Evolutionary conservation across 2,329 filamentous ascomycete genomes (phyloP).

Genomic region (Thyridium curvatum): DNA sequence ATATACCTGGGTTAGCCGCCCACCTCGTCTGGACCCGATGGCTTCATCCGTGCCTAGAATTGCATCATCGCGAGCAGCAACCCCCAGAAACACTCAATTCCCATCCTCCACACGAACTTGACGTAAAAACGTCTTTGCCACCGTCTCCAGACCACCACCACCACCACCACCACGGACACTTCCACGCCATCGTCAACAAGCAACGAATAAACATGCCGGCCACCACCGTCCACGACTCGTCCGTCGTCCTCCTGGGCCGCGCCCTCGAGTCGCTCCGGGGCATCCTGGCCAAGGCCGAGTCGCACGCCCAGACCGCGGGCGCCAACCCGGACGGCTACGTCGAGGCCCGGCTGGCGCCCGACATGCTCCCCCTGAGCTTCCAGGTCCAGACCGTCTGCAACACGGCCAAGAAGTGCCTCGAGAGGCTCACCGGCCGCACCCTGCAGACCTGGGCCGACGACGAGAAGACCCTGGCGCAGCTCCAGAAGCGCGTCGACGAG

Average conservation of each 20-base stretch:
- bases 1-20: no score
- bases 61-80: no score
- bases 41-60: no score
- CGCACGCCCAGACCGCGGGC: constrained; percentile 18
- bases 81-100: no score
- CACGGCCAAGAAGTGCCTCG: constrained; percentile 18
- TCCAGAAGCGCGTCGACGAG: constrained; percentile 19
- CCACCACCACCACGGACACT: no score
- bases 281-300: constrained; percentile 22
- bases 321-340: constrained; percentile 15
- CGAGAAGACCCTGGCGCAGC: constrained; percentile 23
- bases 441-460: constrained; percentile 16
- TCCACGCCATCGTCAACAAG: constrained; percentile 5
- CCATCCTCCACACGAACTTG: no score
- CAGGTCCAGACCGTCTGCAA: constrained; percentile 25
- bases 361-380: constrained; percentile 28
- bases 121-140: no score
- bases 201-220: constrained; percentile 16
- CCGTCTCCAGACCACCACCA: no score
- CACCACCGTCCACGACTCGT: constrained; percentile 20
- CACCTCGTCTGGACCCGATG: no score
- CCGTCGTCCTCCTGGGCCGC: constrained; percentile 16
- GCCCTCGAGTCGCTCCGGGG: constrained; percentile 16
- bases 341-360: constrained; percentile 17
- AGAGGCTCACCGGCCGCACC: constrained; percentile 16